Evolutionary conservation across 345 rosid genomes (phyloP), one percentile per base, ranked within the genome.

Genomic region (Salix suchowensis): DNA sequence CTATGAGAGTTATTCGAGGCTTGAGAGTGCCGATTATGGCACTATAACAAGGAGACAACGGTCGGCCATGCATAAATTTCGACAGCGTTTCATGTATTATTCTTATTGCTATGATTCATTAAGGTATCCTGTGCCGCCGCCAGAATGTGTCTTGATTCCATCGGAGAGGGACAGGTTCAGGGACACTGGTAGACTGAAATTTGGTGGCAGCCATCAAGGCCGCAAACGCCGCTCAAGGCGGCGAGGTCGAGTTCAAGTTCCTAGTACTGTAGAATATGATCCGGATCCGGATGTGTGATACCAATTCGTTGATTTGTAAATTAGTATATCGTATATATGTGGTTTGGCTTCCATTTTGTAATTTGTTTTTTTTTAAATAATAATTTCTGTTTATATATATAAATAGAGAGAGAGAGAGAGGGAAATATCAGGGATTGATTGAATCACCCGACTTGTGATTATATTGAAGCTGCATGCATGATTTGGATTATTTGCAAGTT

Each of bases 71-170:
- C 87, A 90, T 1, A 77, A 75, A 14, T 91, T 93, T 46, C 87
- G 99, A 1, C 91, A 88, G 21, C 88, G 84, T n/a, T 89, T 76
- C 50, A 93, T 93, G 91, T 96, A 93, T 44, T 96, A 95, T 71
- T 90, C 98, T 0, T 93, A 95, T n/a, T 95, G 98, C 65, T 91
- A 95, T 2, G 98, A 95, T 23, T 70, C 81, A 0, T 1, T 90
- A 39, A 77, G 98, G 54, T 95, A 95, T 60, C 90, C 92, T 0
- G 60, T 81, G 16, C 73, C 92, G 0, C 85, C 65, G 0, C 96
- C 98, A 0, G 98, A 95, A 44, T 95, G 98, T 8, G 92, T 86
- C 16, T 79, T 90, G 21, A 84, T 73, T 78, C 84, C 88, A 0
- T 26, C 75, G 0, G 97, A 95, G 75, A 88, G 81, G 65, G 80